Percentiles rank a stretch among this genome's conserved stretches.
phyloP scores from a whole-genome alignment of 345 rosid species.

The Salix arbutifolia region DNA sequence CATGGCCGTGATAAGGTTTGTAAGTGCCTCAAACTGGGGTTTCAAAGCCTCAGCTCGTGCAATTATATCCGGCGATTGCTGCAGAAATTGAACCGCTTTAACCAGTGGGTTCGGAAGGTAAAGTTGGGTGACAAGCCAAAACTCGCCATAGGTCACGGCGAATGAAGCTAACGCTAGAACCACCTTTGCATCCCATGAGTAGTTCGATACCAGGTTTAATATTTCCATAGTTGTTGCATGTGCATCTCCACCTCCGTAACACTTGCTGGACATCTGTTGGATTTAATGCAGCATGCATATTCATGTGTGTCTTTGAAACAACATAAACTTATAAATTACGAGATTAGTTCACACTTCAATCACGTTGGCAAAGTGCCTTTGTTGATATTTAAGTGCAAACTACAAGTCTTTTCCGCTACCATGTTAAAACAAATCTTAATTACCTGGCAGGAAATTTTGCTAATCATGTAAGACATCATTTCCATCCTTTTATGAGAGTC shows the following conservation, averaged over 20 bases:
- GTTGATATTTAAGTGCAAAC: neutral
- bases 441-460: conserved; percentile 61
- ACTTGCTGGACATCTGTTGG: conserved; percentile 21
- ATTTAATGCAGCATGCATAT: neutral
- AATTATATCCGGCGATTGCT: conserved; percentile 22
- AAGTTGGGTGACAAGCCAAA: conserved; percentile 18
- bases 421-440: neutral
- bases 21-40: conserved; percentile 35
- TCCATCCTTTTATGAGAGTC: conserved; percentile 40
- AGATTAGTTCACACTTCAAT: too few species aligned
- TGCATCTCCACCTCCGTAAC: conserved; percentile 18
- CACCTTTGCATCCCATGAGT: conserved; percentile 26
- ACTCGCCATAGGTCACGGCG: conserved; percentile 26
- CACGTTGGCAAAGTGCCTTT: too few species aligned
- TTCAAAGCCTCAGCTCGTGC: conserved; percentile 19
- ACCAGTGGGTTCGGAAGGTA: conserved; percentile 22
- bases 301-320: neutral
- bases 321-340: neutral
- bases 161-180: conserved; percentile 24
- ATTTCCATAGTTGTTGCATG: conserved; percentile 20
- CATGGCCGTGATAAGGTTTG: conserved; percentile 38
- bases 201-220: conserved; percentile 18
- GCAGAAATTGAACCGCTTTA: conserved; percentile 15
- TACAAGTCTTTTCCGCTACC: neutral
- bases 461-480: conserved; percentile 35